These are phyloP conservation scores for Omphalea diandra DNA, from an alignment of 441 rosid species.

Conservation along the genomic window DNA sequence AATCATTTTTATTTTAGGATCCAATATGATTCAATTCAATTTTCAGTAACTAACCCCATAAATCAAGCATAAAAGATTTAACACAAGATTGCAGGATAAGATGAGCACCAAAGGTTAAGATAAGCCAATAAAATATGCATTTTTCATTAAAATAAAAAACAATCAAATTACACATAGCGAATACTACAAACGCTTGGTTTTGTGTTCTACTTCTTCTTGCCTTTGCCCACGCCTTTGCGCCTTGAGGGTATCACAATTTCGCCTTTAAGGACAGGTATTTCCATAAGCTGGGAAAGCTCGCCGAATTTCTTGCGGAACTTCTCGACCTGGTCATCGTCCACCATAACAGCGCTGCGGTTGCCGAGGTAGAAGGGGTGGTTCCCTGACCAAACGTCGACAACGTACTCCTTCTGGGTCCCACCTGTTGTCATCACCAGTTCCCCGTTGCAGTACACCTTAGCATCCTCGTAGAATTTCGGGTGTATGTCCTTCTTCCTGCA, in stretches of 20 bases:
- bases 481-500: constrained; percentile 90
- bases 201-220: constrained; percentile 75
- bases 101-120: neutral
- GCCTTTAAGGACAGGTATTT: constrained; percentile 80
- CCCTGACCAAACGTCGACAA: constrained; percentile 92
- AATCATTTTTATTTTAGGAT: too few relatives aligned
- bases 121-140: neutral
- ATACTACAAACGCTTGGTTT: too few relatives aligned
- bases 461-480: constrained; percentile 69
- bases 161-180: neutral
- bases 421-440: constrained; percentile 95
- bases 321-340: constrained; percentile 84
- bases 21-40: neutral
- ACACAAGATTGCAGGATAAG: neutral
- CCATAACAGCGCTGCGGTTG: constrained; percentile 53
- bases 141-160: neutral
- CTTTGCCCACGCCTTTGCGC: constrained; percentile 45
- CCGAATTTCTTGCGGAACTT: constrained; percentile 87
- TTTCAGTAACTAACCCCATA: constrained; percentile 1
- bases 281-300: constrained; percentile 63
- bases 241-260: constrained; percentile 64
- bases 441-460: constrained; percentile 83
- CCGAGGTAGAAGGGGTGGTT: constrained; percentile 94
- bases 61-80: neutral
- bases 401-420: constrained; percentile 85